phyloP scores from a whole-genome alignment of 73 alveolate genomes.

The Paramecium sexaurelia region DNA sequence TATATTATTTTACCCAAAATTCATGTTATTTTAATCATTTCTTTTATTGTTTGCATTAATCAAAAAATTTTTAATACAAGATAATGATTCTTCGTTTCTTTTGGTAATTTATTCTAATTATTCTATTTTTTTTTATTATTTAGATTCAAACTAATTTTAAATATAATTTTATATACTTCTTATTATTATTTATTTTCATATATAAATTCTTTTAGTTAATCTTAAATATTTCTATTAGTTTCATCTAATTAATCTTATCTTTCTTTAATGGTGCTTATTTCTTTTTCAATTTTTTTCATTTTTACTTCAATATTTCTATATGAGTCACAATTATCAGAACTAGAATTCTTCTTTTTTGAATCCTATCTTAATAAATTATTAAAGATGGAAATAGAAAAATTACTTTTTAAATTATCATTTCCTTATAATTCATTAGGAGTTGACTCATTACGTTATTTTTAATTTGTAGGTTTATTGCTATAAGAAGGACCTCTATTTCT shows the following conservation, averaged over 20 bases:
- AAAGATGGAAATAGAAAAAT: not conserved
- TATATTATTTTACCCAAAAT: not conserved
- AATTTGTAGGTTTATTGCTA: not conserved
- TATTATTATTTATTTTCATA: not conserved
- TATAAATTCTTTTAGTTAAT: not conserved
- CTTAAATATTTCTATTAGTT: not conserved
- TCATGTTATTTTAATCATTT: not conserved
- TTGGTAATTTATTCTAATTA: not conserved
- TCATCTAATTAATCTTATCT: not conserved
- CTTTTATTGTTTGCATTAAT: not conserved
- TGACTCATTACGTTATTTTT: not conserved
- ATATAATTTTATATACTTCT: not conserved
- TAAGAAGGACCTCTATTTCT: slow-evolving; percentile 11
- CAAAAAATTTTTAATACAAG: not conserved
- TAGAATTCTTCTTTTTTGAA: not conserved
- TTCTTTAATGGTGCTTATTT: not conserved
- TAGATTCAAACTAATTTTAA: not conserved
- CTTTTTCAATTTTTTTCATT: slow-evolving; percentile 1
- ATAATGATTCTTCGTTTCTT: slow-evolving; percentile 30
- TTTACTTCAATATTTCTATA: not conserved
- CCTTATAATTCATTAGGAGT: not conserved
- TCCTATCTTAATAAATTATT: not conserved
- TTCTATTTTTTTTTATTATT: not conserved
- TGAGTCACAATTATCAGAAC: not conserved
- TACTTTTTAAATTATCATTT: not conserved